Evolutionary conservation across 495 filamentous ascomycete genomes (phyloP), one percentile per base, ranked within the genome.

Genomic region (Daldinia caldariorum): DNA sequence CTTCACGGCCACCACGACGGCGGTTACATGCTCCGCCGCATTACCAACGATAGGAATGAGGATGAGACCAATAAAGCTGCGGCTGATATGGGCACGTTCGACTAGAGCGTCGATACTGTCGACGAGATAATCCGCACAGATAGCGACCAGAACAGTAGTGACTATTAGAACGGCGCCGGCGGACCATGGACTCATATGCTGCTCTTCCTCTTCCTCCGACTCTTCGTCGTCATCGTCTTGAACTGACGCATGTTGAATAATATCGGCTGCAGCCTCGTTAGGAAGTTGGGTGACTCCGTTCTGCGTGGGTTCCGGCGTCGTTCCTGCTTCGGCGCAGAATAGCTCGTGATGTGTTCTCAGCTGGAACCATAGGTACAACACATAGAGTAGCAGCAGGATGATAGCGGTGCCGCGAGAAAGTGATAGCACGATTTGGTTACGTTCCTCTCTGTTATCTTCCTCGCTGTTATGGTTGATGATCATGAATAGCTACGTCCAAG

Each of bases 31-130:
- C 80, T 99, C 95, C 8, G 95, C 95, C 1, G 95, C 95, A 74
- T 99, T 99, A 64, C 95, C 95, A 37, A 99, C 95, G 76, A 99
- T 97, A 29, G 95, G 95, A 47, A 99, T 91, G 38, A 99, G 85
- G 66, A 99, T 90, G 58, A 99, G 85, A 83, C 95, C 95, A 76
- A 98, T 95, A 78, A 99, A 99, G 3, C 92, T 97, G 77, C 95
- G 96, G 83, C 89, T 94, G 83, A 99, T 94, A 71, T 90, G 89
- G 9, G 91, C 90, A 63, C 86, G 89, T 66, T 91, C 81, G 31
- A 97, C 95, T 41, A 99, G 89, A 53, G 85, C 85, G 73, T 97
- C 95, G 79, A 99, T 97, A 77, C 91, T 94, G 75, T 89, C 91
- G 37, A 99, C 95, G 41, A 99, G 84, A 76, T 93, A 96, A 73